Percentiles rank a stretch among this genome's conserved stretches.
Evolutionary conservation across 805 yeast genomes (phyloP).

Genomic region (Wickerhamiella galacta): DNA sequence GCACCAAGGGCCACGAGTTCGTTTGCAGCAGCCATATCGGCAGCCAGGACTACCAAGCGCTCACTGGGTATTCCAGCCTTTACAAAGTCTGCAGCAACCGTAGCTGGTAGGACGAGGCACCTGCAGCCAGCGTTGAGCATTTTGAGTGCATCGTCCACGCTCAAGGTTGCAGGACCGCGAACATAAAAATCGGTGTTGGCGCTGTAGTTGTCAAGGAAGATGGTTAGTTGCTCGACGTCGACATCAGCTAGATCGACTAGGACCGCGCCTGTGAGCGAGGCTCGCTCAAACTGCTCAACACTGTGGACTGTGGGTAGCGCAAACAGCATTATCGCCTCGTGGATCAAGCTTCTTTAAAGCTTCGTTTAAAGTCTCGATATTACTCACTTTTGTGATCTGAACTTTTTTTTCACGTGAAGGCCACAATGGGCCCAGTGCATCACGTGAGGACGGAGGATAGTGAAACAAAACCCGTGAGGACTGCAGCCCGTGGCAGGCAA

Average conservation of each 20-base stretch:
- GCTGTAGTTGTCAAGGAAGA: slow-evolving; percentile 1
- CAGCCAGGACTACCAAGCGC: slow-evolving; percentile 26
- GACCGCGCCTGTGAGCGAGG: slow-evolving; percentile 2
- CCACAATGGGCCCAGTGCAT: too few species aligned
- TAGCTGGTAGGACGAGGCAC: slow-evolving; percentile 27
- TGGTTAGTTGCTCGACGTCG: slow-evolving; percentile 4
- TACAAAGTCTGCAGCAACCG: slow-evolving; percentile 21
- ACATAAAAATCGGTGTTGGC: slow-evolving; percentile 16
- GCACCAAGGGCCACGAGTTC: slow-evolving; percentile 3
- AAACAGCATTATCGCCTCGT: not conserved
- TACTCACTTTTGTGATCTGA: too few species aligned
- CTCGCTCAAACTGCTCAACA: slow-evolving; percentile 1
- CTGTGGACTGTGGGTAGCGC: not conserved
- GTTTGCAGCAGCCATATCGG: slow-evolving; percentile 4
- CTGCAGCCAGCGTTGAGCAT: slow-evolving; percentile 47
- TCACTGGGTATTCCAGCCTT: slow-evolving; percentile 36
- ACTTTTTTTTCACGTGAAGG: too few species aligned
- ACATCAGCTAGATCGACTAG: slow-evolving; percentile 3
- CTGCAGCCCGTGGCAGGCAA: too few species aligned
- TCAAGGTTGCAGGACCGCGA: slow-evolving; percentile 14
- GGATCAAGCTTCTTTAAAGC: too few species aligned
- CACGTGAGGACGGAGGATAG: too few species aligned
- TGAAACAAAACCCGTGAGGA: too few species aligned
- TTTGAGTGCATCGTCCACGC: slow-evolving; percentile 31
- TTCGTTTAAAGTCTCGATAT: too few species aligned